These are phyloP conservation scores for Ilex paraguariensis DNA, from an alignment of 305 asterid genomes.

Conservation along the genomic window DNA sequence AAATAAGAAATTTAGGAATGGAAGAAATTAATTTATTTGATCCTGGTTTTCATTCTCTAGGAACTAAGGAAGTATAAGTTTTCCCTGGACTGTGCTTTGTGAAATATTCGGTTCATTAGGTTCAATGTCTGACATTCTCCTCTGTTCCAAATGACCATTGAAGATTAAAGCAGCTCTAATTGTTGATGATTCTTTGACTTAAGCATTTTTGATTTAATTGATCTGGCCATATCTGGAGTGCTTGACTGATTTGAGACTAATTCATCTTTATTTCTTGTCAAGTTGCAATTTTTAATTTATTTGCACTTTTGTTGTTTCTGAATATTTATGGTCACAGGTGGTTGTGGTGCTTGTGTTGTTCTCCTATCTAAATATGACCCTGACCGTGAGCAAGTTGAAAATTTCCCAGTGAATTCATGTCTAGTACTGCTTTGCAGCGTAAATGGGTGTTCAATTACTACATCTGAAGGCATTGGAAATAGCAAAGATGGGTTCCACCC, in stretches of 20 bases:
- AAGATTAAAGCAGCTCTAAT: background rate
- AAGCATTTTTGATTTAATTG: background rate
- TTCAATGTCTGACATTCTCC: background rate
- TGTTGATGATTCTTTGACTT: background rate
- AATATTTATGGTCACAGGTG: constrained; percentile 38
- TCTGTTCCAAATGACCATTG: background rate
- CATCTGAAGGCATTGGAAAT: constrained; percentile 79
- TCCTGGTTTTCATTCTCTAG: background rate
- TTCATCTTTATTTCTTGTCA: background rate
- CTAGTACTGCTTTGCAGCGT: constrained; percentile 72
- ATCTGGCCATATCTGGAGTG: background rate
- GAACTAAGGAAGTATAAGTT: background rate
- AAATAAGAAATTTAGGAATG: background rate
- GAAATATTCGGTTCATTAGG: background rate
- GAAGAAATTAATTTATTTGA: background rate
- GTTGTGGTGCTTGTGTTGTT: constrained; percentile 83
- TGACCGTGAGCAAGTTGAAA: constrained; percentile 35
- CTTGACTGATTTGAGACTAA: background rate
- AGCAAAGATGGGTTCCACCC: constrained; percentile 73
- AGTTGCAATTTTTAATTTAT: background rate
- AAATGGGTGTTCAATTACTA: constrained; percentile 60
- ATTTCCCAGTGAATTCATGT: constrained; percentile 53
- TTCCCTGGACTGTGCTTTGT: background rate
- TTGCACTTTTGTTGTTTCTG: background rate
- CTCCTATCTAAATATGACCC: constrained; percentile 62